These are phyloP conservation scores for Penicillium janthinellum DNA, from an alignment of 2,329 filamentous ascomycete species.

Conservation along the genomic window DNA sequence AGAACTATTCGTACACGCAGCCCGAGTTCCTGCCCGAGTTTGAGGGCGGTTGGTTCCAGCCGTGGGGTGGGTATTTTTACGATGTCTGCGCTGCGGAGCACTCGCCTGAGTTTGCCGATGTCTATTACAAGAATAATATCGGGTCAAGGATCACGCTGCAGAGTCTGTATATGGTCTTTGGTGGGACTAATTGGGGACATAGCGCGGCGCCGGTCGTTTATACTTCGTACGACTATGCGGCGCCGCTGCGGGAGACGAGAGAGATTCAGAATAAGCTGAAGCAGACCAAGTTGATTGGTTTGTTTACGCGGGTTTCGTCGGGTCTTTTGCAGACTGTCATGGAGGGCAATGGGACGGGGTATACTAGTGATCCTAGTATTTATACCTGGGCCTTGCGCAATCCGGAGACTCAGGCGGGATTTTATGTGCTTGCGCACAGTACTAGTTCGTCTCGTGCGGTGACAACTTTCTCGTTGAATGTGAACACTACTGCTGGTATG, in stretches of 20 bases:
- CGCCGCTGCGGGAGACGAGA: slow-evolving; percentile 57
- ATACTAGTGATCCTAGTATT: slow-evolving; percentile 44
- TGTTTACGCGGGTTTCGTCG: slow-evolving; percentile 56
- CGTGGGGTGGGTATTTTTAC: slow-evolving; percentile 57
- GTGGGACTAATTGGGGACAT: slow-evolving; percentile 61
- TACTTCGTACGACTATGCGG: slow-evolving; percentile 49
- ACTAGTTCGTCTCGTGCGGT: slow-evolving; percentile 49
- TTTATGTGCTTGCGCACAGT: slow-evolving; percentile 54
- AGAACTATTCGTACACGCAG: slow-evolving; percentile 57
- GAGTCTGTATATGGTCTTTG: slow-evolving; percentile 56
- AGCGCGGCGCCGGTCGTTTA: slow-evolving; percentile 55
- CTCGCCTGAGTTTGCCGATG: slow-evolving; percentile 52
- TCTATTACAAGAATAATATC: slow-evolving; percentile 61
- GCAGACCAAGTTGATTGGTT: slow-evolving; percentile 57
- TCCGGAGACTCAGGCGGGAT: slow-evolving; percentile 52
- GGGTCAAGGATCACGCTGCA: slow-evolving; percentile 53
- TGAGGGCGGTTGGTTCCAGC: slow-evolving; percentile 56
- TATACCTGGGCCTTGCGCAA: slow-evolving; percentile 58
- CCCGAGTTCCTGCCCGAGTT: slow-evolving; percentile 58
- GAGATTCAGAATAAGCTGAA: slow-evolving; percentile 56
- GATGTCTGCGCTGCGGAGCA: slow-evolving; percentile 53
- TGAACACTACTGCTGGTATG: slow-evolving; percentile 51
- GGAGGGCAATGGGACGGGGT: slow-evolving; percentile 58
- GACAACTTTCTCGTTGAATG: slow-evolving; percentile 50
- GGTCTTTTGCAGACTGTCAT: slow-evolving; percentile 57